These are phyloP conservation scores for Comarum palustre DNA, from an alignment of 306 rosid species.

Conservation along the genomic window DNA sequence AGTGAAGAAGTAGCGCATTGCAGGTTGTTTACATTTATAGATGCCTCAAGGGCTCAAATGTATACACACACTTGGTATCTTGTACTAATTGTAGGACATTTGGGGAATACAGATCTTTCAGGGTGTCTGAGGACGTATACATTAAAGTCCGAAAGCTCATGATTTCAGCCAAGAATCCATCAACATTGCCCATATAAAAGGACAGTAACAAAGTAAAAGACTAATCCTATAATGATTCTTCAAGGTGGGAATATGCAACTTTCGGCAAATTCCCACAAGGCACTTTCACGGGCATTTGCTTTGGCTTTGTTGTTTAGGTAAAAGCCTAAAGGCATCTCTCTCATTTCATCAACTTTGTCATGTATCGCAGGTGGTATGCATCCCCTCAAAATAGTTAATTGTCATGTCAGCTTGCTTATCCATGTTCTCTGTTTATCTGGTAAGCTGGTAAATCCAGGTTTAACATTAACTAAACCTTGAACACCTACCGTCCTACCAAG, in stretches of 20 bases:
- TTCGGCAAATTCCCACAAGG: slow-evolving; percentile 53
- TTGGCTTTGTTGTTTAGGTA: slow-evolving; percentile 49
- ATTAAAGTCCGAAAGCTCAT: slow-evolving; percentile 21
- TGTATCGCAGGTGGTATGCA: slow-evolving; percentile 17
- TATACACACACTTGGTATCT: no score
- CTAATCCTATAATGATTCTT: slow-evolving; percentile 54
- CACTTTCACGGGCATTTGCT: slow-evolving; percentile 64
- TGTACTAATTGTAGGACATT: neutral
- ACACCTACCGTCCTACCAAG: neutral
- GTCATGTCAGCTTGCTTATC: neutral
- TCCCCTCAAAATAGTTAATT: neutral
- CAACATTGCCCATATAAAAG: neutral
- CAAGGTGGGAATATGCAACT: slow-evolving; percentile 49
- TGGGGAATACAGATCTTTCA: neutral
- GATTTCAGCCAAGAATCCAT: slow-evolving; percentile 21
- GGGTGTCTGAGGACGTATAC: neutral
- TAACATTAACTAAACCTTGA: slow-evolving; percentile 7
- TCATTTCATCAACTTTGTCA: slow-evolving; percentile 35
- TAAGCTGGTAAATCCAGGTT: neutral
- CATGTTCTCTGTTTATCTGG: neutral
- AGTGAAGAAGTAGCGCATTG: neutral
- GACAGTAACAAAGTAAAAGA: slow-evolving; percentile 28
- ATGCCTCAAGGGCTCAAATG: no score
- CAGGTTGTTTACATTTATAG: neutral
- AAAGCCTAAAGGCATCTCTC: slow-evolving; percentile 34